These are phyloP conservation scores for Salix viminalis DNA, from an alignment of 345 rosid genomes.

Conservation along the genomic window DNA sequence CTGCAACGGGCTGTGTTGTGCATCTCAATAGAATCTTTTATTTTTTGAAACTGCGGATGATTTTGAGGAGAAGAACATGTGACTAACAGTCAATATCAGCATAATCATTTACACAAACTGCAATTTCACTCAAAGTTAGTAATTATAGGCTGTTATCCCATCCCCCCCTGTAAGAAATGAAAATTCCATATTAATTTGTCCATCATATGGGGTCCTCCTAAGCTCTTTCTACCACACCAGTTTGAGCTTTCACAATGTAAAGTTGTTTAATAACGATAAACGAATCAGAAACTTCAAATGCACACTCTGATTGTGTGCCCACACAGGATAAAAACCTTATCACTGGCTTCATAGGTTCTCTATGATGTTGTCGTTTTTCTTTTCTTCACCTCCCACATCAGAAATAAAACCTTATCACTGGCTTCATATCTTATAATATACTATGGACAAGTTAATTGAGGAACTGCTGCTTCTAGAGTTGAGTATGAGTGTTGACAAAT, in stretches of 20 bases:
- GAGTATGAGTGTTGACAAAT: background rate
- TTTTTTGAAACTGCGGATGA: conserved; percentile 72
- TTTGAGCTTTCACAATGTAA: background rate
- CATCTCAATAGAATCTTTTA: conserved; percentile 66
- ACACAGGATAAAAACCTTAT: background rate
- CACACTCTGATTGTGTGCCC: background rate
- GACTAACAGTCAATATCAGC: background rate
- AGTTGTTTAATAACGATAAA: background rate
- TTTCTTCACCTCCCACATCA: background rate
- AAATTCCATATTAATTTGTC: background rate
- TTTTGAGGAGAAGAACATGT: background rate
- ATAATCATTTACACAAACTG: background rate
- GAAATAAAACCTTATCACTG: background rate
- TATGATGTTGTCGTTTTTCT: too few relatives aligned
- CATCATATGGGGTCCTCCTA: too few relatives aligned
- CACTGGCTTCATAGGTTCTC: background rate
- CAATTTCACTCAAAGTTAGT: background rate
- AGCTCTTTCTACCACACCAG: background rate
- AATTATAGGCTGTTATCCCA: background rate
- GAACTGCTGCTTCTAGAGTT: background rate
- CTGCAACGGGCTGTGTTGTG: conserved; percentile 64
- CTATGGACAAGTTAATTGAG: background rate
- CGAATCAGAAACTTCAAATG: background rate
- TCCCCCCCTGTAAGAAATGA: background rate
- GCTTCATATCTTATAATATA: background rate